These are phyloP conservation scores for Candida stauntonica DNA, from an alignment of 805 yeast species.

Conservation along the genomic window DNA sequence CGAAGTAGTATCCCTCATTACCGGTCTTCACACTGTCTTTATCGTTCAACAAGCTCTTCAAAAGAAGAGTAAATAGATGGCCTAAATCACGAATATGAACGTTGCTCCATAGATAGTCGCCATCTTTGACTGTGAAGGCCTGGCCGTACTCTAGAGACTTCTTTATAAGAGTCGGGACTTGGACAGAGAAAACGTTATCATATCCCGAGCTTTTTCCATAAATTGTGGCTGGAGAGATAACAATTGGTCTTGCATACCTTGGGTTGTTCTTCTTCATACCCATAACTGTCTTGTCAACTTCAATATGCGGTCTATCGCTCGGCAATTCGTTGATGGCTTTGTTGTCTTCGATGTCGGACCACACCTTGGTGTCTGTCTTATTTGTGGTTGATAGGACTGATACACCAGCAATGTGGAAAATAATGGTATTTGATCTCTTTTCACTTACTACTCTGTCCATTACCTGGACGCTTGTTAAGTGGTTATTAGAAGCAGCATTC, in stretches of 20 bases:
- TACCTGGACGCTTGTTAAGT: slow-evolving; percentile 24
- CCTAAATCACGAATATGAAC: slow-evolving; percentile 35
- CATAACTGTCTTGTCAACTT: slow-evolving; percentile 29
- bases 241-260: slow-evolving; percentile 26
- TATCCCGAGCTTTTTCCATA: slow-evolving; percentile 33
- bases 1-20: slow-evolving; percentile 34
- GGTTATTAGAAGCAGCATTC: slow-evolving; percentile 32
- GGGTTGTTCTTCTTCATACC: slow-evolving; percentile 30
- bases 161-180: slow-evolving; percentile 28
- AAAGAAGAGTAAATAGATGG: slow-evolving; percentile 26
- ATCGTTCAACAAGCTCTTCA: slow-evolving; percentile 22
- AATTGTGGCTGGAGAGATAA: slow-evolving; percentile 33
- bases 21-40: slow-evolving; percentile 27
- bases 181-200: slow-evolving; percentile 28
- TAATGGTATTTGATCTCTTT: slow-evolving; percentile 25
- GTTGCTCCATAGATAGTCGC: slow-evolving; percentile 33
- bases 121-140: slow-evolving; percentile 29
- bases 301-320: slow-evolving; percentile 7
- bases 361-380: slow-evolving; percentile 1
- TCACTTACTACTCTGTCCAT: slow-evolving; percentile 24
- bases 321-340: slow-evolving; percentile 3
- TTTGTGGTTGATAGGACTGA: slow-evolving; percentile 4
- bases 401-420: slow-evolving; percentile 36
- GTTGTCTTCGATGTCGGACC: slow-evolving; percentile 10
- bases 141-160: slow-evolving; percentile 20